phyloP scores from a whole-genome alignment of 2,329 filamentous ascomycete species.

The Corniculantispora saksenae region DNA sequence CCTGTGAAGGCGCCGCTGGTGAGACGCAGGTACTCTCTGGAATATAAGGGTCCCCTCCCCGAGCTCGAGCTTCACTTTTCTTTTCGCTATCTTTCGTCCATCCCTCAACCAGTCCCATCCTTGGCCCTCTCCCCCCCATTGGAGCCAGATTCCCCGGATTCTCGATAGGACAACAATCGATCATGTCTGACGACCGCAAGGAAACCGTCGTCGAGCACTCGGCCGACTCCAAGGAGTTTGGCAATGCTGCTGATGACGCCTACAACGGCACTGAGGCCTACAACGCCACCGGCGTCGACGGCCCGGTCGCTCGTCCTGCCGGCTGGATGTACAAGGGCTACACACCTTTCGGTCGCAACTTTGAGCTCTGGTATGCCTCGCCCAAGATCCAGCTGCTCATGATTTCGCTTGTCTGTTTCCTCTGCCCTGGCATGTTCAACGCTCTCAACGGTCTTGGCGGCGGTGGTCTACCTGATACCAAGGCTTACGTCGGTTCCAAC shows the following conservation, averaged over 20 bases:
- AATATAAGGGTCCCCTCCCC: slow-evolving; percentile 20
- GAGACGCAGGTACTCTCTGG: slow-evolving; percentile 1
- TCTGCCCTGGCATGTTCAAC: slow-evolving; percentile 75
- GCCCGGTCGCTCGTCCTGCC: slow-evolving; percentile 39
- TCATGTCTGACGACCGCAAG: slow-evolving; percentile 19
- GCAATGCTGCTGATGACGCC: background rate
- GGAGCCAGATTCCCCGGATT: slow-evolving; percentile 18
- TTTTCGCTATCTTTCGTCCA: slow-evolving; percentile 9
- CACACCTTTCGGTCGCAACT: slow-evolving; percentile 48
- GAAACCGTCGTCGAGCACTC: slow-evolving; percentile 15
- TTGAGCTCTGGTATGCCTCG: slow-evolving; percentile 69
- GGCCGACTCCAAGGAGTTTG: slow-evolving; percentile 15
- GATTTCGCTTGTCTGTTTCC: slow-evolving; percentile 58
- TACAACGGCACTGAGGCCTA: slow-evolving; percentile 20
- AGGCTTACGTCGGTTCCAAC: slow-evolving; percentile 19
- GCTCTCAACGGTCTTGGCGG: slow-evolving; percentile 66
- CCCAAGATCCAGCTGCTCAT: slow-evolving; percentile 71
- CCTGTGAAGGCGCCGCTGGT: slow-evolving; percentile 14
- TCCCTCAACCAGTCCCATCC: slow-evolving; percentile 4
- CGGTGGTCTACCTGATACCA: slow-evolving; percentile 49
- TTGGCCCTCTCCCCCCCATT: slow-evolving; percentile 6
- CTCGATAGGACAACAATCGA: slow-evolving; percentile 9
- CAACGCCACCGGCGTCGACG: background rate
- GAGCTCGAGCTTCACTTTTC: background rate
- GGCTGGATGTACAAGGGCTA: slow-evolving; percentile 70